phyloP scores from a whole-genome alignment of 306 rosid genomes.

The Glycine tomentella region DNA sequence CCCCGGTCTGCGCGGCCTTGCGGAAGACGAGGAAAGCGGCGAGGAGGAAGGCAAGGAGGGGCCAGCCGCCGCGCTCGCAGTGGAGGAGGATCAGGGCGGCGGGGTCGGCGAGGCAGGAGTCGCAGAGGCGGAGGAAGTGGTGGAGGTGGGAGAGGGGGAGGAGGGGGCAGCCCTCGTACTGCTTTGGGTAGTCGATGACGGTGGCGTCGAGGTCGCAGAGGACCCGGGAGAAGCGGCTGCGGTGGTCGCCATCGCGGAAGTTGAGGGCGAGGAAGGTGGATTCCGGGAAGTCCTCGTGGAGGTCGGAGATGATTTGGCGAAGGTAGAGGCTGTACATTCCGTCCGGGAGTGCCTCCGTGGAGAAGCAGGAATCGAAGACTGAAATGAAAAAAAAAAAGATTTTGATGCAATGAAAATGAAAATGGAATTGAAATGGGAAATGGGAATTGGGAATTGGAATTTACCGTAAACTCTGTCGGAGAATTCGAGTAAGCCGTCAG shows the following conservation, averaged over 20 bases:
- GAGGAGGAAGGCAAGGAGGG: constrained; percentile 83
- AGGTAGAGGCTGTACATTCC: constrained; percentile 86
- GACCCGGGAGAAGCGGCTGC: constrained; percentile 73
- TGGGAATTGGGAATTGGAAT: neutral
- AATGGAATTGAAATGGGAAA: neutral
- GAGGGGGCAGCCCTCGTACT: constrained; percentile 94
- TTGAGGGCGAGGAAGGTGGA: constrained; percentile 90
- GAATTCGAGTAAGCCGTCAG: constrained; percentile 95
- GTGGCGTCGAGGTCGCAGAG: constrained; percentile 81
- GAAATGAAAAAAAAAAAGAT: constrained; percentile 24
- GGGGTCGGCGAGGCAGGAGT: constrained; percentile 84
- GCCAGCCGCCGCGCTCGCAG: constrained; percentile 99
- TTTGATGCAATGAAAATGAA: neutral
- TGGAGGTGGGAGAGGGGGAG: constrained; percentile 85
- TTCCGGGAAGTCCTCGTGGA: constrained; percentile 92
- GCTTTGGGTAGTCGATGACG: constrained; percentile 92
- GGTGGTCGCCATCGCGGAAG: constrained; percentile 89
- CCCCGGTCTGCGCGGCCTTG: constrained; percentile 72
- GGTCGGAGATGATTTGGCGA: constrained; percentile 77
- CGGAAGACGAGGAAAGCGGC: constrained; percentile 76
- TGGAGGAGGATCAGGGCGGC: constrained; percentile 78
- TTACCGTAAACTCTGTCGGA: constrained; percentile 88
- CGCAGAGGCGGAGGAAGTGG: constrained; percentile 91
- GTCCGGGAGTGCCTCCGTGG: constrained; percentile 88
- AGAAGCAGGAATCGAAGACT: constrained; percentile 98